phyloP scores from a whole-genome alignment of 1,284 basidiomycete genomes.

The Moniliella sp. region DNA sequence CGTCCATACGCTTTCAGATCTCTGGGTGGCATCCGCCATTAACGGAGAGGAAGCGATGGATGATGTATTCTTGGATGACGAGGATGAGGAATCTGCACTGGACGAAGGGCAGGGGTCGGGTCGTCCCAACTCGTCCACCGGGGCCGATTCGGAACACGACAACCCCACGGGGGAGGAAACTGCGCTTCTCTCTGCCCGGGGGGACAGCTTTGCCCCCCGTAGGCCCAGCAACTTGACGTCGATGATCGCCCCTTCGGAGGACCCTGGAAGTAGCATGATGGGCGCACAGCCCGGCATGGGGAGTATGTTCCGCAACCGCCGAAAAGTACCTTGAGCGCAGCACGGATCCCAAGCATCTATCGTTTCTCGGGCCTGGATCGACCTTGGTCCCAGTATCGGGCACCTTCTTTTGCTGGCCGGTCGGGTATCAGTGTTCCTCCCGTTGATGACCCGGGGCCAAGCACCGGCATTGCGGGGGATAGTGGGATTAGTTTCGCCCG shows the following conservation, averaged over 20 bases:
- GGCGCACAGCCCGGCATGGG: no score
- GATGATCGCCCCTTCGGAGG: constrained; percentile 6
- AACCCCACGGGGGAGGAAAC: constrained; percentile 8
- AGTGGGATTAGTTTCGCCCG: constrained; percentile 45
- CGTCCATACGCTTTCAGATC: constrained; percentile 64
- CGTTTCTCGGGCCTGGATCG: no score
- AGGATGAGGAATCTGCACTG: constrained; percentile 35
- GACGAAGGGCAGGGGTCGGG: constrained; percentile 28
- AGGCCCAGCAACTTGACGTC: constrained; percentile 15
- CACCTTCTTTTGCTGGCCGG: no score
- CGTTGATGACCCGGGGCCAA: constrained; percentile 2
- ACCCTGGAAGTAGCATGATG: constrained; percentile 6
- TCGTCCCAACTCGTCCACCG: no score
- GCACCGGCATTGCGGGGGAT: constrained; percentile 4
- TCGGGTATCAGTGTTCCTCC: constrained; percentile 2
- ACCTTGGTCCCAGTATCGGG: no score
- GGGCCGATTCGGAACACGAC: constrained; percentile 5
- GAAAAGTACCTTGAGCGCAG: no score
- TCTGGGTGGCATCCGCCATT: constrained; percentile 80
- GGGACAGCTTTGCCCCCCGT: constrained; percentile 24
- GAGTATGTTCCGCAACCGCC: no score
- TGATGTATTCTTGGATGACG: constrained; percentile 40
- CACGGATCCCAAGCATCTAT: no score
- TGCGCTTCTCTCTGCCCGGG: constrained; percentile 6
- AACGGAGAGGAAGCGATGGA: constrained; percentile 49